Evolutionary conservation across 2,329 filamentous ascomycete genomes (phyloP).

Genomic region (Fusarium sp.): DNA sequence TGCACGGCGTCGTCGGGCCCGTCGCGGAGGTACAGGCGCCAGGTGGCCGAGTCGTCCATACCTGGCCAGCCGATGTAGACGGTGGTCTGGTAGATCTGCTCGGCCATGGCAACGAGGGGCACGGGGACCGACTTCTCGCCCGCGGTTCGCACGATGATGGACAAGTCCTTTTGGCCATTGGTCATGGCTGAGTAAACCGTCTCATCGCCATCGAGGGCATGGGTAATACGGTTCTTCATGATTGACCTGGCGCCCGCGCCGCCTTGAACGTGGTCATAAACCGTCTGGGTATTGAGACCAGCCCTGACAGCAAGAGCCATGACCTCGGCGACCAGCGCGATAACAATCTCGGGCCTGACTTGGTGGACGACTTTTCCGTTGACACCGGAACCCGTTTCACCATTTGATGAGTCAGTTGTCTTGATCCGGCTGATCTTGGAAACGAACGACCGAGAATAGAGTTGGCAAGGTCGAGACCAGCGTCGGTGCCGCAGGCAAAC

Average conservation of each 20-base stretch:
- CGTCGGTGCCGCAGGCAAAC: slow-evolving; percentile 64
- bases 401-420: background rate
- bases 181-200: slow-evolving; percentile 1
- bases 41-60: background rate
- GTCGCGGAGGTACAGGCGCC: background rate
- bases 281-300: background rate
- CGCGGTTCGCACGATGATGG: background rate
- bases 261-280: background rate
- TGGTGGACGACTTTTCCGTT: background rate
- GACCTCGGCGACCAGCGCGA: background rate
- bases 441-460: background rate
- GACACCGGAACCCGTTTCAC: background rate
- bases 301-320: background rate
- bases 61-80: background rate
- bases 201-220: background rate
- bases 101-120: background rate
- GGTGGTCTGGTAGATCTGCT: background rate
- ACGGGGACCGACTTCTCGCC: background rate
- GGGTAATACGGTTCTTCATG: background rate
- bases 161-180: slow-evolving; percentile 2
- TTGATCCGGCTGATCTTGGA: background rate
- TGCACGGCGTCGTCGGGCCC: background rate
- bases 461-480: background rate
- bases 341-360: background rate
- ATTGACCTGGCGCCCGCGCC: background rate